Conservation (phyloP, 2,329 filamentous ascomycete genomes). For the Talaromyces pinophilus region DNA sequence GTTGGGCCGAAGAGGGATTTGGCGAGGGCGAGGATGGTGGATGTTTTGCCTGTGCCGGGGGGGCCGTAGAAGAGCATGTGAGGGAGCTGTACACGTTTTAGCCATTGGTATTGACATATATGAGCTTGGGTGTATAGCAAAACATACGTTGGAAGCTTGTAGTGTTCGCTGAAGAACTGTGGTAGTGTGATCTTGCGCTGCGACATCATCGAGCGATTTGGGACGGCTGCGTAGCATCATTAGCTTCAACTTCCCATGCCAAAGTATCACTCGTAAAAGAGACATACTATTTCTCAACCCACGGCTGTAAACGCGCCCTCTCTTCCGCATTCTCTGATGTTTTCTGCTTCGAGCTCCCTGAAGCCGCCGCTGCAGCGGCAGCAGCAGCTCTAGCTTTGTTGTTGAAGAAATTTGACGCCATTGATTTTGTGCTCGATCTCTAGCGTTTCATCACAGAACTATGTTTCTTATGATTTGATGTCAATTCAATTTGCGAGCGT, state of each 20-base stretch:
- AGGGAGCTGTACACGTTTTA: slow-evolving; percentile 59
- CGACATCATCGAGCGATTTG: slow-evolving; percentile 90
- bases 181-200: slow-evolving; percentile 95
- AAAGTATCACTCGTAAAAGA: neutral
- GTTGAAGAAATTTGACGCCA: slow-evolving; percentile 90
- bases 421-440: slow-evolving; percentile 22
- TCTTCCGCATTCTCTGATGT: slow-evolving; percentile 63
- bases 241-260: neutral
- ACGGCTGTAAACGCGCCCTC: slow-evolving; percentile 73
- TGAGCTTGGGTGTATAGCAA: neutral
- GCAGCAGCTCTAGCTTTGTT: slow-evolving; percentile 74
- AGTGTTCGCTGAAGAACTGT: slow-evolving; percentile 88
- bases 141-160: slow-evolving; percentile 80
- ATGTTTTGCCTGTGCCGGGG: slow-evolving; percentile 96
- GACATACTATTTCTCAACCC: slow-evolving; percentile 96
- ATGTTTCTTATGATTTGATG: too few species aligned
- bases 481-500: too few species aligned
- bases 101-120: too few species aligned
- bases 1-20: slow-evolving; percentile 97
- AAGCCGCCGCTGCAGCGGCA: slow-evolving; percentile 69
- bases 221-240: slow-evolving; percentile 66
- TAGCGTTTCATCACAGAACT: neutral
- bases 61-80: slow-evolving; percentile 99
- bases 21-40: slow-evolving; percentile 91
- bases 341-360: slow-evolving; percentile 67